Evolutionary conservation across 2,329 filamentous ascomycete species (phyloP), one percentile per base, ranked within the genome.

Genomic region (Pestalotiopsis sp.): DNA sequence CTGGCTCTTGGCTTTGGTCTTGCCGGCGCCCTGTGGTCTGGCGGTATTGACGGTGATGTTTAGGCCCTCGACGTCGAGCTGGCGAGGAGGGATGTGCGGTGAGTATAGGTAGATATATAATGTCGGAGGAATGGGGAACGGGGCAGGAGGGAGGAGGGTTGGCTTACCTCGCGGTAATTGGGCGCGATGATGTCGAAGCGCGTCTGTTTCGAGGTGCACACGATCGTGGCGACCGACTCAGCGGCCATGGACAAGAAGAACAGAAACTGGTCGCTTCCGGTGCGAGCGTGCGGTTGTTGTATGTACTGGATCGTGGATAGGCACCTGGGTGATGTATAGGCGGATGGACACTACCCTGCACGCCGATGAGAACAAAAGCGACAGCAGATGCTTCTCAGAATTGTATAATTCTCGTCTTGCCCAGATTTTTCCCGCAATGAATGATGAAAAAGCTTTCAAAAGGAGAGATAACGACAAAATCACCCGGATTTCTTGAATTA

Each of bases 61-160:
- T n/a, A 95, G 84, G 61, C 92, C 91, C 71, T 93, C 91, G 57
- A 95, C 86, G 70, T 92, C 90, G 66, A 93, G 84, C 90, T 91
- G 66, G 13, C n/a, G 36, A 60, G 31, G 41, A n/a, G 39, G 66
- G 56, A 31, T 31, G 31, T 59, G n/a, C 39, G 20, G 27, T 23
- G 31, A 57, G 36, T 39, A 23, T 6, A 52, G 20, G 65, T 17
- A 61, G 13, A 27, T 68, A 31, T 67, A 23, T 49, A 12, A 27
- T 49, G 11, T 27, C 4, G 27, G 27, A 27, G 27, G 27, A 27
- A 27, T 4, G 3, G 25, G 25, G 25, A 2, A 25, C 25, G 25
- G 25, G 25, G 3, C 3, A 25, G 62, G 17, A 45, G 38, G 14
- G 23, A 12, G 58, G 12, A 23, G 25, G 23, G 31, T 5, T 39